Percentiles rank a stretch among this genome's conserved stretches.
These are phyloP conservation scores for Huntiella moniliformis DNA, from an alignment of 2,329 filamentous ascomycete species.

Conservation along the genomic window DNA sequence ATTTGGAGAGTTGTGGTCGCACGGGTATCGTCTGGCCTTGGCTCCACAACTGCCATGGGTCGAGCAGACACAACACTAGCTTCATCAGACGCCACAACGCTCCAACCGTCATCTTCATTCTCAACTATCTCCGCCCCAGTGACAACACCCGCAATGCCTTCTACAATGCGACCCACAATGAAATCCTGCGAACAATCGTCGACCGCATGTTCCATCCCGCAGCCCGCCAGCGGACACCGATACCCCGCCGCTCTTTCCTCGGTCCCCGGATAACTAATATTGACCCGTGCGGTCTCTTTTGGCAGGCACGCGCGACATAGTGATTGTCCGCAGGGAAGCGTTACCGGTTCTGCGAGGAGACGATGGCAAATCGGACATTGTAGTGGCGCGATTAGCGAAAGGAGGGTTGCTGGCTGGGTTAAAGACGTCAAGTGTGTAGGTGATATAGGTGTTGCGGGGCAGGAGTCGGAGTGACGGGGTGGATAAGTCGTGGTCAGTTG, in stretches of 20 bases:
- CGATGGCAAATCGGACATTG: conserved; percentile 60
- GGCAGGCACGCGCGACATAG: conserved; percentile 63
- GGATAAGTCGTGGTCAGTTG: no score
- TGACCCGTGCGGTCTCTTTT: conserved; percentile 38
- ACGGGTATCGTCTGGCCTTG: background rate
- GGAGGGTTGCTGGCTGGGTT: no score
- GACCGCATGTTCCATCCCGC: conserved; percentile 51
- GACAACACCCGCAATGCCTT: conserved; percentile 37
- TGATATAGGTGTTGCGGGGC: no score
- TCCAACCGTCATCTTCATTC: background rate
- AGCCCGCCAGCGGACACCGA: conserved; percentile 50
- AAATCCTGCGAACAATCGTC: conserved; percentile 66
- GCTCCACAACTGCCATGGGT: background rate
- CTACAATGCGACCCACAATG: conserved; percentile 51
- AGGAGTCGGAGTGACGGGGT: no score
- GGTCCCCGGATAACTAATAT: conserved; percentile 60
- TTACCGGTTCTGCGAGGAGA: conserved; percentile 49
- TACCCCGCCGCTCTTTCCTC: conserved; percentile 51
- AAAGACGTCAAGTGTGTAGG: no score
- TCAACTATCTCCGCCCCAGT: conserved; percentile 18
- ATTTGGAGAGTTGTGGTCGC: background rate
- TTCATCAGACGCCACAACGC: background rate
- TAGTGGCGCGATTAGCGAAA: conserved; percentile 26
- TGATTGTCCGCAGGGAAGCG: conserved; percentile 64
- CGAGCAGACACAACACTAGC: background rate